Evolutionary conservation across 176 grass and related monocot genomes (phyloP).

Genomic region (Hordeum vulgare): DNA sequence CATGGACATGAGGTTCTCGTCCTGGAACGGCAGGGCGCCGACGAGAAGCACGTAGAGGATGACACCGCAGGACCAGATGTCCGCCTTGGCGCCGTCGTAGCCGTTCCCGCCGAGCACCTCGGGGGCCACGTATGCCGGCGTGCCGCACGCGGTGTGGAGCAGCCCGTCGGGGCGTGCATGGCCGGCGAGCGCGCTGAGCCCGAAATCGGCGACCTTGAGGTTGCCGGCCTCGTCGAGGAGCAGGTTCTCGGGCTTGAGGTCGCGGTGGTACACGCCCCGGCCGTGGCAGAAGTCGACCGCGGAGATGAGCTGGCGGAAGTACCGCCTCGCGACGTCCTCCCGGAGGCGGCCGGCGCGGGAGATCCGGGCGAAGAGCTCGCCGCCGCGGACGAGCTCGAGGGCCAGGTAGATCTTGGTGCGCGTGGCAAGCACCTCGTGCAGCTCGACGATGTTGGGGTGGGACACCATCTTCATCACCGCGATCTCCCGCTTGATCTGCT

Average conservation of each 20-base stretch:
- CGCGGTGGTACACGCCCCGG: conserved; percentile 39
- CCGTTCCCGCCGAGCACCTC: conserved; percentile 43
- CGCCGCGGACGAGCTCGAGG: conserved; percentile 80
- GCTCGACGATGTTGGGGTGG: conserved; percentile 53
- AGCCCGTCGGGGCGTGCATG: conserved; percentile 32
- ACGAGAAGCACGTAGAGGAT: conserved; percentile 59
- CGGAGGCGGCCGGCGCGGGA: conserved; percentile 31
- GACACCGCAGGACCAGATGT: conserved; percentile 54
- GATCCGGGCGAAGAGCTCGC: conserved; percentile 78
- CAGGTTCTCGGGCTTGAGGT: conserved; percentile 59
- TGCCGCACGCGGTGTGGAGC: conserved; percentile 50
- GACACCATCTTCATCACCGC: conserved; percentile 45
- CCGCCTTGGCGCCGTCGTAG: conserved; percentile 51
- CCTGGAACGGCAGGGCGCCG: conserved; percentile 35
- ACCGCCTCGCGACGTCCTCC: conserved; percentile 28
- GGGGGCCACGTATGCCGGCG: conserved; percentile 42
- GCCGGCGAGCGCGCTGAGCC: conserved; percentile 34
- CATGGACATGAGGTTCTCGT: conserved; percentile 47
- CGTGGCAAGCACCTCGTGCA: conserved; percentile 57
- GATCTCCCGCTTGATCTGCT: conserved; percentile 65
- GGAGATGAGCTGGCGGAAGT: conserved; percentile 47
- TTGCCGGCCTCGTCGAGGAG: conserved; percentile 43
- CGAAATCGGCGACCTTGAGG: conserved; percentile 53
- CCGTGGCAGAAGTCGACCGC: conserved; percentile 58
- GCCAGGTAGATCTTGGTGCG: conserved; percentile 44